Evolutionary conservation across 768 basidiomycete genomes (phyloP).

Genomic region (Paxillus involutus): DNA sequence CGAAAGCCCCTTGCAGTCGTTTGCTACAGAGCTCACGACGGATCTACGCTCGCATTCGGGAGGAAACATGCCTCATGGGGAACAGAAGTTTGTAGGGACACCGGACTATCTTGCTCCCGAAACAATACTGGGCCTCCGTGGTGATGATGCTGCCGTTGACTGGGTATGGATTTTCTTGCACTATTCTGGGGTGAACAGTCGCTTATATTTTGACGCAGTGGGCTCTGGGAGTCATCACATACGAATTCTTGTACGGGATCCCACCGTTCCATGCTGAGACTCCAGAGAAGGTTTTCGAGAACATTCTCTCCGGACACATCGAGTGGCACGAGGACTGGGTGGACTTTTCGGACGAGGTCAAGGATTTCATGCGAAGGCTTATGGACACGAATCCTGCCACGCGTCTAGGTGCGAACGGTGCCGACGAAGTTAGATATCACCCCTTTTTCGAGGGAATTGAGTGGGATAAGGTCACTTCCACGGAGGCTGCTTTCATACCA

Average conservation of each 20-base stretch:
- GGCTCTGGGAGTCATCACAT: conserved; percentile 97
- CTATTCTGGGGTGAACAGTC: conserved; percentile 1
- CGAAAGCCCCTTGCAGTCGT: conserved; percentile 84
- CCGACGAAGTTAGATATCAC: conserved; percentile 91
- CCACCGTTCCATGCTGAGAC: conserved; percentile 98
- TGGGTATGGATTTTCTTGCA: conserved; percentile 64
- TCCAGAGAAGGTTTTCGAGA: conserved; percentile 97
- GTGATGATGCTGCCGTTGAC: conserved; percentile 94
- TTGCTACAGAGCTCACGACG: conserved; percentile 81
- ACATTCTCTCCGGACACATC: conserved; percentile 90
- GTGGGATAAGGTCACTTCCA: conserved; percentile 88
- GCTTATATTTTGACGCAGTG: conserved; percentile 56
- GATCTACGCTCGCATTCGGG: conserved; percentile 72
- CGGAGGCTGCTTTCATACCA: conserved; percentile 93
- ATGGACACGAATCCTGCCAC: conserved; percentile 76
- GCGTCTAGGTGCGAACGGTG: conserved; percentile 84
- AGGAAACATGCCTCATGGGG: conserved; percentile 70
- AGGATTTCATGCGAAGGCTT: conserved; percentile 86
- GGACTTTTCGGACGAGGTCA: conserved; percentile 81
- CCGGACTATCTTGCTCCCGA: conserved; percentile 97
- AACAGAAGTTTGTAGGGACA: conserved; percentile 95
- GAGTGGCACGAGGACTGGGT: conserved; percentile 97
- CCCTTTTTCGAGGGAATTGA: conserved; percentile 89
- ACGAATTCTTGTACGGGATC: conserved; percentile 95
- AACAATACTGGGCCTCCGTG: conserved; percentile 91